A percentile compares a stretch with the other conserved stretches of the same genome.
phyloP scores from a whole-genome alignment of 129 eudicot species.

The Solidago caesia region DNA sequence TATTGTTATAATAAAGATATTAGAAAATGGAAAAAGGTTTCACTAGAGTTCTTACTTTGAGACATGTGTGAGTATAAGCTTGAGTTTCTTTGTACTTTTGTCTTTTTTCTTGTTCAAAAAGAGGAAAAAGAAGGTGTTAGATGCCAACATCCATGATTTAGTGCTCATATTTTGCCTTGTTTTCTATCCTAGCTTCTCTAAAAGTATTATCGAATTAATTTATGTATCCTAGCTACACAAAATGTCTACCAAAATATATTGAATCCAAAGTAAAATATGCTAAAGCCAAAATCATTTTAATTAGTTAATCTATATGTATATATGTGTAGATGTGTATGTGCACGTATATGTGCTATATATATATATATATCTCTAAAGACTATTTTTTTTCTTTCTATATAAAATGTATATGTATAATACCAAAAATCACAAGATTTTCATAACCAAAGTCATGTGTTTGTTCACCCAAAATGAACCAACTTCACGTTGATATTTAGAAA shows the following conservation, averaged over 20 bases:
- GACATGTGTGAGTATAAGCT: conserved; percentile 28
- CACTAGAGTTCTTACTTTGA: conserved; percentile 23
- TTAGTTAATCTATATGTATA: too few species aligned
- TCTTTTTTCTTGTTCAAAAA: conserved; percentile 33
- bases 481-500: not conserved
- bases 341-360: not conserved
- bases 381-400: not conserved
- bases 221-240: not conserved
- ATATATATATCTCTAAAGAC: not conserved
- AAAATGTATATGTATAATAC: not conserved
- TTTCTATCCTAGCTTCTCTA: not conserved
- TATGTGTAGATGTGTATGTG: too few species aligned
- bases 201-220: not conserved
- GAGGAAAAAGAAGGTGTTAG: conserved; percentile 31
- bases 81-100: conserved; percentile 36
- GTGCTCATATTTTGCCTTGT: conserved; percentile 26
- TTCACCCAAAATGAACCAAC: conserved; percentile 14
- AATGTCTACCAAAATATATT: not conserved
- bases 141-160: conserved; percentile 37
- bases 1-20: not conserved
- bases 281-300: too few species aligned
- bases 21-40: not conserved
- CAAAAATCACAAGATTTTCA: not conserved
- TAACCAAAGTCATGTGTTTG: conserved; percentile 17
- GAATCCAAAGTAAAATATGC: too few species aligned